phyloP scores from a whole-genome alignment of 1,284 basidiomycete genomes.

The Abortiporus biennis region DNA sequence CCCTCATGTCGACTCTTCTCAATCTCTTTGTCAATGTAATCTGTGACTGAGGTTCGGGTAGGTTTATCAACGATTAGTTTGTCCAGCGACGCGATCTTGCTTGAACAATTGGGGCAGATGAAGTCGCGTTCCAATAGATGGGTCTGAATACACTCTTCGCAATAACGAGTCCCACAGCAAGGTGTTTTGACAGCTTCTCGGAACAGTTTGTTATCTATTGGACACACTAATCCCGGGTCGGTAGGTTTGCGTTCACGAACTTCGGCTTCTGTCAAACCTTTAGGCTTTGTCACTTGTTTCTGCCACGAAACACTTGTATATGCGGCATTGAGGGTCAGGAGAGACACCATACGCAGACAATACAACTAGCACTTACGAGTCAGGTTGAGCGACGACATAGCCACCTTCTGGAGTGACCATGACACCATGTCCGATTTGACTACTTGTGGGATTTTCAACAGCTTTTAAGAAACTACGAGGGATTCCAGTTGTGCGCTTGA shows the following conservation, averaged over 20 bases:
- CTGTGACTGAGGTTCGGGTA: conserved; percentile 67
- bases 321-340: conserved; percentile 8
- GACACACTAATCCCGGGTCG: conserved; percentile 75
- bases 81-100: conserved; percentile 82
- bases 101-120: conserved; percentile 82
- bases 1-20: conserved; percentile 72
- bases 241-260: conserved; percentile 79
- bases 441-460: conserved; percentile 80
- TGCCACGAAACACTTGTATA: conserved; percentile 80
- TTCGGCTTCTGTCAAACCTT: conserved; percentile 78
- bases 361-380: conserved; percentile 61
- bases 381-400: conserved; percentile 92
- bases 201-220: conserved; percentile 86
- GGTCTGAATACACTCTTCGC: conserved; percentile 93
- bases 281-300: conserved; percentile 78
- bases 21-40: conserved; percentile 81
- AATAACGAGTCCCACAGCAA: conserved; percentile 86
- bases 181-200: conserved; percentile 88
- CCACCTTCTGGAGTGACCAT: conserved; percentile 98
- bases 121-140: conserved; percentile 91
- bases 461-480: conserved; percentile 96
- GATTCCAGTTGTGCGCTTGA: conserved; percentile 97
- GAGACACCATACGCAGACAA: background rate
- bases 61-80: conserved; percentile 77
- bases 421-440: conserved; percentile 74